These are phyloP conservation scores for Xylariaceae sp. DNA, from an alignment of 2,329 filamentous ascomycete genomes.

Conservation along the genomic window DNA sequence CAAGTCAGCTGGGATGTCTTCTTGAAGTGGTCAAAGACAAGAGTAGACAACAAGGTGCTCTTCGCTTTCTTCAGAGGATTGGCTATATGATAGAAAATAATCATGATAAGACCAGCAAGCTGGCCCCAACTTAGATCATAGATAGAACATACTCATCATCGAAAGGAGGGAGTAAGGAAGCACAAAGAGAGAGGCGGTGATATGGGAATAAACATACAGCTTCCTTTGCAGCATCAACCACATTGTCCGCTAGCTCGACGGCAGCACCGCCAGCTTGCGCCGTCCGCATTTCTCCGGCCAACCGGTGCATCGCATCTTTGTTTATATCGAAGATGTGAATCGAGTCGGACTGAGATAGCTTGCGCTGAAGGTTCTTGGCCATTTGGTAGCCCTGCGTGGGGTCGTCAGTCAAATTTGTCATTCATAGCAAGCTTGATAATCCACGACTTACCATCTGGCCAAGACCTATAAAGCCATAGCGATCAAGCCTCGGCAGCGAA, in stretches of 20 bases:
- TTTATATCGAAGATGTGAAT: conserved; percentile 55
- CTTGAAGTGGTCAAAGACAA: not conserved
- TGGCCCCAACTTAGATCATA: conserved; percentile 71
- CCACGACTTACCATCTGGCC: conserved; percentile 47
- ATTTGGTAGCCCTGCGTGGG: conserved; percentile 52
- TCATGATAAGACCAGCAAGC: conserved; percentile 52
- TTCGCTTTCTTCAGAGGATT: conserved; percentile 60
- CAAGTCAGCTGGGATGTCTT: conserved; percentile 13
- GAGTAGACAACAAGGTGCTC: conserved; percentile 5
- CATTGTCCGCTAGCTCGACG: conserved; percentile 41
- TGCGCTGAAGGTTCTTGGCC: conserved; percentile 56
- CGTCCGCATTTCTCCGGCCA: conserved; percentile 43
- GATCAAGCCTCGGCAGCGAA: conserved; percentile 42
- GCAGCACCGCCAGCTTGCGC: conserved; percentile 40
- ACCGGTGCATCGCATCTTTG: conserved; percentile 39
- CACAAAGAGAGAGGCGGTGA: too few relatives aligned
- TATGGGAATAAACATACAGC: conserved; percentile 42
- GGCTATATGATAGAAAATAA: conserved; percentile 61
- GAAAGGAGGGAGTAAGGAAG: conserved; percentile 17
- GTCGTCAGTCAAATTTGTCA: conserved; percentile 5
- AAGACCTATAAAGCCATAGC: conserved; percentile 55
- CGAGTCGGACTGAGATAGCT: conserved; percentile 46
- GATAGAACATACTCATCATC: conserved; percentile 38
- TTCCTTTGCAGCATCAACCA: conserved; percentile 44
- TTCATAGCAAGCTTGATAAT: too few relatives aligned